phyloP scores from a whole-genome alignment of 2,329 filamentous ascomycete genomes.

The Botryotinia narcissicola region DNA sequence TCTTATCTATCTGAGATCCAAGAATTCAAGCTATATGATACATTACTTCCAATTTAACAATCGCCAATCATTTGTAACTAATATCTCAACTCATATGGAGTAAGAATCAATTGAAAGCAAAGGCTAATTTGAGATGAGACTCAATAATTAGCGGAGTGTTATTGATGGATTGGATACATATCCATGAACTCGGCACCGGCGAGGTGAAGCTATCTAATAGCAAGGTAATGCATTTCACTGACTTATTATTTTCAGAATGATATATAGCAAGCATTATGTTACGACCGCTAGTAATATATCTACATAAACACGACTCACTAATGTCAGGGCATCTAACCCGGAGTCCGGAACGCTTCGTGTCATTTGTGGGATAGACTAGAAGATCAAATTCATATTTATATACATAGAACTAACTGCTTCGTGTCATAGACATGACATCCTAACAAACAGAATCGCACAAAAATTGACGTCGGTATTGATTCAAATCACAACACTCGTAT shows the following conservation, averaged over 20 bases:
- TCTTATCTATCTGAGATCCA: background rate
- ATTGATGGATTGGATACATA: background rate
- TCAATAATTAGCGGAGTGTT: too few relatives aligned
- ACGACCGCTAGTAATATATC: background rate
- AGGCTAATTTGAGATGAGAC: too few relatives aligned
- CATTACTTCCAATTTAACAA: too few relatives aligned
- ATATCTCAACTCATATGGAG: too few relatives aligned
- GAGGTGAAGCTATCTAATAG: background rate
- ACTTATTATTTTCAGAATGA: background rate
- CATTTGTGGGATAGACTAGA: background rate
- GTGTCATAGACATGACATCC: background rate
- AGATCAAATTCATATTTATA: background rate
- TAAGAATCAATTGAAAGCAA: too few relatives aligned
- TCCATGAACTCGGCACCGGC: fast-evolving
- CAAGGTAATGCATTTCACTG: background rate
- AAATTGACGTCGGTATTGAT: background rate
- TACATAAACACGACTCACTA: background rate
- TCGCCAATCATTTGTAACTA: too few relatives aligned
- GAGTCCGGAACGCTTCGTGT: background rate
- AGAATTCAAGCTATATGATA: too few relatives aligned
- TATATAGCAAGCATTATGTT: background rate
- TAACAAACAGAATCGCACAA: background rate
- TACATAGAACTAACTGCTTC: background rate
- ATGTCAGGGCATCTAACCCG: background rate
- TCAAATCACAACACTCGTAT: background rate